Base-by-base conservation (phyloP, 345 rosid species). In the Crucihimalaya himalaica region DNA sequence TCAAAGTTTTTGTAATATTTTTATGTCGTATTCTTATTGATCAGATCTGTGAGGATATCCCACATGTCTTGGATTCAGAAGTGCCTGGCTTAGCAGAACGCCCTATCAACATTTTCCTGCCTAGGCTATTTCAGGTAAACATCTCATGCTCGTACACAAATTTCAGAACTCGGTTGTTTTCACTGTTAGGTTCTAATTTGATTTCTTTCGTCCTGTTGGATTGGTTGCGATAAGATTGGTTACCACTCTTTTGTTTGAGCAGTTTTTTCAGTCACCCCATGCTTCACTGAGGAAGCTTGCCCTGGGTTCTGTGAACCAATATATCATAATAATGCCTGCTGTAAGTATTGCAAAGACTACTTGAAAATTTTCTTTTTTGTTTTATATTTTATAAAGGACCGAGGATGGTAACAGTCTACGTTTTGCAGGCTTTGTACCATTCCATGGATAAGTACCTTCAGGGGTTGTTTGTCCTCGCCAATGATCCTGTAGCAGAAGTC, bases 31-130 rank as follows among this genome's bases (percentile, higher is more conserved):
- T 64, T 56, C 50, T 34, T 28, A 52, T 64, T 4, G 18, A 63
- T 58, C 83, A 96, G 98, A 88, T 96, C 73, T 96, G 97, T 80
- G 99, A 96, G 81, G 98, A 96, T 83, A 77, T 86, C 19, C 98
- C 99, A 2, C 94, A 96, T 78, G 90, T 82, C 37, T 76, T 96
- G 85, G 97, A 92, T 83, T 70, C 87, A 18, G 96, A 96, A 70
- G 86, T 96, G 60, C 96, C 96, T 62, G 96, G 98, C 28, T 79
- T 92, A 79, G 63, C 89, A 46, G 98, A 96, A 56, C 91, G 91
- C 25, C 99, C 99, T 58, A 89, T 90, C 71, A 86, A 85, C 74
- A 81, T 92, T 54, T 75, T 95, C 58, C 81, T 95, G 68, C 94
- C 99, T 72, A 84, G 94, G 72, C 72, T 95, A 37, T 85, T 81